Conservation (phyloP, 306 rosid species). For the Hippophae rhamnoides region DNA sequence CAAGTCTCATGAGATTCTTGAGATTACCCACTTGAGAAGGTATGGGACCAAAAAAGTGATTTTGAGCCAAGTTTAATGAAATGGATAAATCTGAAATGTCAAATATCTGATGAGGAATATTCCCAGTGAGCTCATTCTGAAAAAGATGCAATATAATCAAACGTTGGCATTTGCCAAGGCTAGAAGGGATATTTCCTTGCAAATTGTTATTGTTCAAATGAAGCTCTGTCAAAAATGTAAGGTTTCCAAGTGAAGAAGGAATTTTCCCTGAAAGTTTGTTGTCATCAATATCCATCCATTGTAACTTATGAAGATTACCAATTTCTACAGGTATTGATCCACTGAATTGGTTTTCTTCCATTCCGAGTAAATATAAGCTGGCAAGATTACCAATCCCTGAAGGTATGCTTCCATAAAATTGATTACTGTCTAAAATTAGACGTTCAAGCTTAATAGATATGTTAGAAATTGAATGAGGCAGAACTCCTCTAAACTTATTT, state of each 20-base stretch:
- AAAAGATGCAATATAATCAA: slow-evolving; percentile 1
- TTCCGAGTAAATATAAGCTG: neutral
- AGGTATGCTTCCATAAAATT: slow-evolving; percentile 13
- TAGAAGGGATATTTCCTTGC: slow-evolving; percentile 6
- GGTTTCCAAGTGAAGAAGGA: slow-evolving; percentile 1
- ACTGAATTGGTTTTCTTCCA: neutral
- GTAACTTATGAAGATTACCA: slow-evolving; percentile 6
- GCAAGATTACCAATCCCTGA: neutral
- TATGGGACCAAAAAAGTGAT: slow-evolving; percentile 3
- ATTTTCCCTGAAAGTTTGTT: neutral
- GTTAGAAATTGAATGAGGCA: slow-evolving; percentile 6
- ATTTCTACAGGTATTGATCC: slow-evolving; percentile 10
- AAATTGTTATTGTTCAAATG: neutral
- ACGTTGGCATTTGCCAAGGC: neutral
- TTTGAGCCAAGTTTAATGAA: neutral
- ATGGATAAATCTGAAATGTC: no score
- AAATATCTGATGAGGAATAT: no score
- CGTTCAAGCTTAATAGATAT: neutral
- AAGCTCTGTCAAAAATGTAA: neutral
- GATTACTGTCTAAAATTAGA: rapidly evolving
- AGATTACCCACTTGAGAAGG: slow-evolving; percentile 6
- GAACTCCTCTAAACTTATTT: slow-evolving; percentile 7
- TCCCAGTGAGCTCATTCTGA: neutral
- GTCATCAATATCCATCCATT: neutral
- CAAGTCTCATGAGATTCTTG: neutral